Evolutionary conservation across 2,329 filamentous ascomycete genomes (phyloP).

Genomic region (Trichoderma semiorbis): DNA sequence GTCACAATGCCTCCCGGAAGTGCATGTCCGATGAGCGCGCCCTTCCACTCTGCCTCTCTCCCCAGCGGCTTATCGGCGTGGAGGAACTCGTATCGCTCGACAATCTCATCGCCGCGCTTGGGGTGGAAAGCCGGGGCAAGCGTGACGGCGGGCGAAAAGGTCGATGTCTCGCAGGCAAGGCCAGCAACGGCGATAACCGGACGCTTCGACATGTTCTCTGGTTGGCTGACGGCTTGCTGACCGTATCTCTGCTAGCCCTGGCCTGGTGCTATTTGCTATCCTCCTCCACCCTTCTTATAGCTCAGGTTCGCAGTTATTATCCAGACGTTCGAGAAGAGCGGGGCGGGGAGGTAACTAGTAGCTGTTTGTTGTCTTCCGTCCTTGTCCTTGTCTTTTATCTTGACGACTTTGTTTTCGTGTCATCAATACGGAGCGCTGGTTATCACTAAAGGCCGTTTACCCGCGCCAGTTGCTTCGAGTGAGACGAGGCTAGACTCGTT

Average conservation of each 20-base stretch:
- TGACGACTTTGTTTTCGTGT: neutral
- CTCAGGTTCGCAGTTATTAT: neutral
- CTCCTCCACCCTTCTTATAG: conserved; percentile 13
- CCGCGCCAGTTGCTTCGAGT: neutral
- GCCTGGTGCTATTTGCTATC: neutral
- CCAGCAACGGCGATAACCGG: conserved; percentile 51
- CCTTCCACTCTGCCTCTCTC: conserved; percentile 45
- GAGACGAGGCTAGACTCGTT: neutral
- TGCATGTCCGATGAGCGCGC: conserved; percentile 49
- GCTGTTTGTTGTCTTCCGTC: neutral
- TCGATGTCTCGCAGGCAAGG: conserved; percentile 52
- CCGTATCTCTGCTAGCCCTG: neutral
- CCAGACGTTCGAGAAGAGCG: neutral
- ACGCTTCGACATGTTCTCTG: conserved; percentile 18
- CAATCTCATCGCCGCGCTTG: conserved; percentile 40
- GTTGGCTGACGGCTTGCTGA: neutral
- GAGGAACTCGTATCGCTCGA: conserved; percentile 45
- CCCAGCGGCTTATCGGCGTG: conserved; percentile 39
- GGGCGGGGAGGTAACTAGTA: neutral
- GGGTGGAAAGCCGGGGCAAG: conserved; percentile 48
- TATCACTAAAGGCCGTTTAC: neutral
- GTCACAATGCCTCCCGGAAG: conserved; percentile 48
- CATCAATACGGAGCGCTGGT: neutral
- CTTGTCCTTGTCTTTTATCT: neutral
- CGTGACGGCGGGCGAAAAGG: conserved; percentile 50